A percentile compares a stretch with the other conserved stretches of the same genome.
phyloP scores from a whole-genome alignment of 2,329 filamentous ascomycete species.

The Calonectria crousiana region DNA sequence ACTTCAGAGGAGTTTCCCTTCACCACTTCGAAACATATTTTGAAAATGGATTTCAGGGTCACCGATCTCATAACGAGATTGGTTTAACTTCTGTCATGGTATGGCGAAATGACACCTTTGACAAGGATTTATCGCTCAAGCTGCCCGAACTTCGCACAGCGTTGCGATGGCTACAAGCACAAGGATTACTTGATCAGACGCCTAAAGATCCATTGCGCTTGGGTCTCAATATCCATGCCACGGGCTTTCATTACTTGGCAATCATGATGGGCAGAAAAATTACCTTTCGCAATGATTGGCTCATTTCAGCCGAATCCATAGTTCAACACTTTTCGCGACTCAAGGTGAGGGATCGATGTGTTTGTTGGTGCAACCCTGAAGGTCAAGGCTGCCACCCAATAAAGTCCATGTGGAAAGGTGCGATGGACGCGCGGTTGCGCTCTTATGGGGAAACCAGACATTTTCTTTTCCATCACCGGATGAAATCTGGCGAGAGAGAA shows the following conservation, averaged over 20 bases:
- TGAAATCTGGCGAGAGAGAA: neutral
- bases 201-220: neutral
- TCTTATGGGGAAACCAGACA: too few species aligned
- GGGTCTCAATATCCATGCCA: neutral
- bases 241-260: slow-evolving; percentile 9
- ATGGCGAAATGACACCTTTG: neutral
- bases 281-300: neutral
- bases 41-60: neutral
- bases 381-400: neutral
- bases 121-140: neutral
- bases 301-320: neutral
- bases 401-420: neutral
- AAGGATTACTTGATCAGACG: neutral
- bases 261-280: neutral
- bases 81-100: neutral
- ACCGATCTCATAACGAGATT: neutral
- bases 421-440: neutral
- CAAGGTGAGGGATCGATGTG: neutral
- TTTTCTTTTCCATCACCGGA: neutral
- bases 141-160: neutral
- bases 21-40: neutral
- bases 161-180: neutral
- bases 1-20: neutral
- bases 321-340: neutral
- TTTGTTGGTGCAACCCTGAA: slow-evolving; percentile 1